These are phyloP conservation scores for barley (Hordeum vulgare) DNA, from an alignment of 176 grass and related monocot genomes.

Conservation along the genomic window MorexV3_pseudomolecules_assembly NC_058519.1:19170533-19171032, in stretches of 20 bases:
- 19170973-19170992: neutral
- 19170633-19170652: neutral
- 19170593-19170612: neutral
- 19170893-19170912: constrained; percentile 22
- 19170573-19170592: neutral
- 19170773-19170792: neutral
- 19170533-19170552: neutral
- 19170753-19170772: neutral
- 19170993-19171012: neutral
- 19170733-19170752: constrained; percentile 56
- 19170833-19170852: neutral
- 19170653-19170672: constrained; percentile 31
- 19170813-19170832: constrained; percentile 40
- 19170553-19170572: no score
- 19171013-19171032: neutral
- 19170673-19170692: constrained; percentile 98
- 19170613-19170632: neutral
- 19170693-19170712: constrained; percentile 96
- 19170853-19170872: constrained; percentile 15
- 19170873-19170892: neutral
- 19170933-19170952: neutral
- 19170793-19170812: neutral
- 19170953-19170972: neutral
- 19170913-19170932: constrained; percentile 32
- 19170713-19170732: constrained; percentile 89